A percentile compares a stretch with the other conserved stretches of the same genome.
These are phyloP conservation scores for Aspergillus flavus DNA, from an alignment of 2,329 filamentous ascomycete species.

Conservation along the genomic window DNA sequence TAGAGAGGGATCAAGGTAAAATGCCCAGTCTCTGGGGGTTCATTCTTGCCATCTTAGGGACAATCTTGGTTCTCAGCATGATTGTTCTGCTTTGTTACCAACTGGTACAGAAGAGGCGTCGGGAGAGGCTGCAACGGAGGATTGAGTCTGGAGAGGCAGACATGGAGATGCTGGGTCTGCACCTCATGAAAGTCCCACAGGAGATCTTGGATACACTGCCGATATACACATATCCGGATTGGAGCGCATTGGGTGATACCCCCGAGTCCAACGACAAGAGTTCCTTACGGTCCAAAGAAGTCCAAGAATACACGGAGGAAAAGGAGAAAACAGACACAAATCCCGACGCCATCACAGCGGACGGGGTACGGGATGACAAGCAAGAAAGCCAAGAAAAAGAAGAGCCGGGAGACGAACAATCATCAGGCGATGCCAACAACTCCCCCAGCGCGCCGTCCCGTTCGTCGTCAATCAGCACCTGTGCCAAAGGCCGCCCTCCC, in stretches of 20 bases:
- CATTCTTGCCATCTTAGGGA: constrained; percentile 74
- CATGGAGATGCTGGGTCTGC: constrained; percentile 82
- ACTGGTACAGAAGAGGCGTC: constrained; percentile 70
- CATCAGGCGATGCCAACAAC: neutral
- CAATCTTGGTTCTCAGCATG: constrained; percentile 70
- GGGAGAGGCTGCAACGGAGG: constrained; percentile 67
- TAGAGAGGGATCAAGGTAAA: constrained; percentile 28
- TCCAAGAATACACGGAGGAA: neutral
- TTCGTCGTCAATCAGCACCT: neutral
- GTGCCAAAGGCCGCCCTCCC: neutral
- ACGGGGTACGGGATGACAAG: neutral
- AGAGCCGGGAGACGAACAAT: neutral
- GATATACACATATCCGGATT: constrained; percentile 69
- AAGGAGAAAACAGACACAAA: neutral
- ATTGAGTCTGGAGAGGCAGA: constrained; percentile 80
- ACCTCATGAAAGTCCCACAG: constrained; percentile 74
- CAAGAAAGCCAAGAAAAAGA: neutral
- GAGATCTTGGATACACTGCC: constrained; percentile 73
- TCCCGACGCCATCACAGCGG: neutral
- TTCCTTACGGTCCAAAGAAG: constrained; percentile 4
- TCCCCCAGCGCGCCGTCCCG: neutral
- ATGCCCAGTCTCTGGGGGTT: constrained; percentile 83
- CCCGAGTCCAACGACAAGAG: neutral
- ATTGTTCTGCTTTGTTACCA: constrained; percentile 72
- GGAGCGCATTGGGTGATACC: constrained; percentile 20